A percentile compares a stretch with the other conserved stretches of the same genome.
Conservation (phyloP, 2,329 filamentous ascomycete genomes). For the Monosporascus cannonballus region DNA sequence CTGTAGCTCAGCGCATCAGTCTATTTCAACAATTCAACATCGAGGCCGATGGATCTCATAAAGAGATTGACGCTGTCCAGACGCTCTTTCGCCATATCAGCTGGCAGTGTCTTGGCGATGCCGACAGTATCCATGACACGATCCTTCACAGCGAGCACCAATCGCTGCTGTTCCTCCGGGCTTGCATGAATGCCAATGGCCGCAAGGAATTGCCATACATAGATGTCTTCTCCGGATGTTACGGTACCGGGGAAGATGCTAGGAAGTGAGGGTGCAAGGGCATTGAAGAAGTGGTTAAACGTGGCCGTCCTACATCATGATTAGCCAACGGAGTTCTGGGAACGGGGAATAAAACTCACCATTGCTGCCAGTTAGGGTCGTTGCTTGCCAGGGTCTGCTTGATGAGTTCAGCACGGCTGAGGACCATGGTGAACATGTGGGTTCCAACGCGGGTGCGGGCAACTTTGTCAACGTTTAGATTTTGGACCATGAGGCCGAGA, state of each 20-base stretch:
- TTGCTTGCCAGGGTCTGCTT: slow-evolving; percentile 71
- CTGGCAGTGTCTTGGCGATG: slow-evolving; percentile 81
- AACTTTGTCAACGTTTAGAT: slow-evolving; percentile 77
- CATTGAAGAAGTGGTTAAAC: slow-evolving; percentile 83
- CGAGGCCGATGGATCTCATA: slow-evolving; percentile 97
- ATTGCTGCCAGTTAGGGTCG: slow-evolving; percentile 73
- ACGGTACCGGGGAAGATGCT: slow-evolving; percentile 89
- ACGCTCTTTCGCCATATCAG: slow-evolving; percentile 76
- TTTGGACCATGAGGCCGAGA: slow-evolving; percentile 74
- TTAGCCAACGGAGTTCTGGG: background rate
- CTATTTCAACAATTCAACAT: slow-evolving; percentile 67
- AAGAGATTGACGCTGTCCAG: slow-evolving; percentile 94
- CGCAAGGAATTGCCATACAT: slow-evolving; percentile 96
- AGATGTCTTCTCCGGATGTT: slow-evolving; percentile 84
- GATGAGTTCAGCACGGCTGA: slow-evolving; percentile 88
- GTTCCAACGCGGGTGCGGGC: slow-evolving; percentile 83
- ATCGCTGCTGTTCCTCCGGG: slow-evolving; percentile 88
- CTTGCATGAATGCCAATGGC: slow-evolving; percentile 90
- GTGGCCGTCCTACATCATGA: slow-evolving; percentile 56
- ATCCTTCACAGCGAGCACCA: slow-evolving; percentile 95
- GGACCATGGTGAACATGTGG: slow-evolving; percentile 85
- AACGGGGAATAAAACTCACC: slow-evolving; percentile 42
- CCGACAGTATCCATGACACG: slow-evolving; percentile 92
- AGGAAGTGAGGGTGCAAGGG: slow-evolving; percentile 74
- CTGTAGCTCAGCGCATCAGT: slow-evolving; percentile 2